Conservation (phyloP, 1,284 basidiomycete genomes). For the Erythrobasidium hasegawianum region DNA sequence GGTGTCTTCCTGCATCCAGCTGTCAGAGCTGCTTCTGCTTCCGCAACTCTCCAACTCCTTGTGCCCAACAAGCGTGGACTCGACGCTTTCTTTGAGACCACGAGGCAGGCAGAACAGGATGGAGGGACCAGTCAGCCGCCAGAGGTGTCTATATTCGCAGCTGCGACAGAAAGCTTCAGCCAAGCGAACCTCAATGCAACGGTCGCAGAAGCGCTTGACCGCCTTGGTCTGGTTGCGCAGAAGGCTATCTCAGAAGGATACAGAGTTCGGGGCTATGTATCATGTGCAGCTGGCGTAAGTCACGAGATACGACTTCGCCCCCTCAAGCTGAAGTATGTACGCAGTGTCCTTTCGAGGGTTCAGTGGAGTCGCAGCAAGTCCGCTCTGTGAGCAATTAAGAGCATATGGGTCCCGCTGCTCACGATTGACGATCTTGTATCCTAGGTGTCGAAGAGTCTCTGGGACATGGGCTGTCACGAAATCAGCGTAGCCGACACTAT, state of each 20-base stretch:
- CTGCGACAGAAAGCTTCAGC: conserved; percentile 78
- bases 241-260: conserved; percentile 62
- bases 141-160: conserved; percentile 85
- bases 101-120: conserved; percentile 37
- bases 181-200: conserved; percentile 80
- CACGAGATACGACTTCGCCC: neutral
- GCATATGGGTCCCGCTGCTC: too few relatives aligned
- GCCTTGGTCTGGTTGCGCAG: conserved; percentile 62
- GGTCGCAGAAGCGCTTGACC: conserved; percentile 65
- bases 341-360: conserved; percentile 81
- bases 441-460: conserved; percentile 63
- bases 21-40: conserved; percentile 40
- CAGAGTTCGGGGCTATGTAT: conserved; percentile 76
- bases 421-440: too few relatives aligned
- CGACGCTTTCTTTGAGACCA: conserved; percentile 58
- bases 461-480: conserved; percentile 92
- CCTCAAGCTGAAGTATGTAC: conserved; percentile 70
- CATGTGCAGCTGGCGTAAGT: conserved; percentile 33
- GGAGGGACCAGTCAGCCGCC: conserved; percentile 48
- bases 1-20: conserved; percentile 15
- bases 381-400: too few relatives aligned
- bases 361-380: conserved; percentile 64
- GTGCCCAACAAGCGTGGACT: conserved; percentile 80
- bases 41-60: conserved; percentile 72
- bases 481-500: conserved; percentile 83